Conservation (phyloP, 2,329 filamentous ascomycete species). For the Colletotrichum orchidophilum region DNA sequence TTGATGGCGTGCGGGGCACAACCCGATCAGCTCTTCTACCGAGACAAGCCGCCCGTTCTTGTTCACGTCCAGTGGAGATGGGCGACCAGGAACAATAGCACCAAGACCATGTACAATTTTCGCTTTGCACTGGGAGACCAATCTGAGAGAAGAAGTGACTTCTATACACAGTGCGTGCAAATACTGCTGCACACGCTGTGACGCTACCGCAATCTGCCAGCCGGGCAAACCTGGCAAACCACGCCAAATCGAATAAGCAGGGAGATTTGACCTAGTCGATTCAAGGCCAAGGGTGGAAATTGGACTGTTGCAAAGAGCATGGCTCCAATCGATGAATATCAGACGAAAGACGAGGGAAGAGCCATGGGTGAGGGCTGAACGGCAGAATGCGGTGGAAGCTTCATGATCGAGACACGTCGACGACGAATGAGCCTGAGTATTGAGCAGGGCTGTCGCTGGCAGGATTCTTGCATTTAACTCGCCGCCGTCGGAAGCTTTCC, state of each 20-base stretch:
- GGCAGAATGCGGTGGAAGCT: background rate
- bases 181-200: background rate
- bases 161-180: background rate
- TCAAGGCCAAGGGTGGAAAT: background rate
- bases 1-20: background rate
- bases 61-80: background rate
- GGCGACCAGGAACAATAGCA: background rate
- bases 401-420: background rate
- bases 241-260: background rate
- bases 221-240: slow-evolving; percentile 17
- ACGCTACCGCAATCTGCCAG: background rate
- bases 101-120: background rate
- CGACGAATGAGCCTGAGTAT: too few species aligned
- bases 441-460: background rate
- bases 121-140: background rate
- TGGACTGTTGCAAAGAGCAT: background rate
- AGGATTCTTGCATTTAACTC: background rate
- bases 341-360: background rate
- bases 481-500: background rate
- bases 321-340: slow-evolving; percentile 2
- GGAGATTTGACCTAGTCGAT: slow-evolving; percentile 1
- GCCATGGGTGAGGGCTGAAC: background rate
- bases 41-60: background rate
- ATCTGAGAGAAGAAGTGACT: slow-evolving; percentile 10
- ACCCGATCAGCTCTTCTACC: background rate